phyloP scores from a whole-genome alignment of 306 rosid species.

The Begonia fuchsioides region DNA sequence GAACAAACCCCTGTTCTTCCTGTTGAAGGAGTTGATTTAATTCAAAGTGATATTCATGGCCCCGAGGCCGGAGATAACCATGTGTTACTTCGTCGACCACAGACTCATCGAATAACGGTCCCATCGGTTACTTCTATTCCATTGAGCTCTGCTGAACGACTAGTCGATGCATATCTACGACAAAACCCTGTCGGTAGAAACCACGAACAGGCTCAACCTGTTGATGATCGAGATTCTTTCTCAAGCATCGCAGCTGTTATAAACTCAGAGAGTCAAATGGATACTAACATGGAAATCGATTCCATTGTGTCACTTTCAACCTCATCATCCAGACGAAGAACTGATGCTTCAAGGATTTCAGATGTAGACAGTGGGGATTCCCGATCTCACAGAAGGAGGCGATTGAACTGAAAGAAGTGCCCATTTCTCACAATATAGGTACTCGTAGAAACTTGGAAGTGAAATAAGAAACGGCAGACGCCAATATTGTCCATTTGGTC shows the following conservation, averaged over 20 bases:
- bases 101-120: slow-evolving; percentile 39
- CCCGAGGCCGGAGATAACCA: slow-evolving; percentile 48
- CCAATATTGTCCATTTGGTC: too few species aligned
- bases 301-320: slow-evolving; percentile 56
- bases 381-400: too few species aligned
- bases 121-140: slow-evolving; percentile 42
- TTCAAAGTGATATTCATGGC: slow-evolving; percentile 21
- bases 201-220: slow-evolving; percentile 56
- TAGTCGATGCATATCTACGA: slow-evolving; percentile 36
- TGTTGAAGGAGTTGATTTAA: slow-evolving; percentile 48
- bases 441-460: too few species aligned
- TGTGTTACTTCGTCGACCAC: slow-evolving; percentile 40
- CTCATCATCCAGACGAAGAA: slow-evolving; percentile 84
- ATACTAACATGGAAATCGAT: slow-evolving; percentile 27
- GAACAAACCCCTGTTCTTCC: slow-evolving; percentile 28
- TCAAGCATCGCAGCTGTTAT: slow-evolving; percentile 90
- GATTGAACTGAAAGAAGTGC: too few species aligned
- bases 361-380: too few species aligned
- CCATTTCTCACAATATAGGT: too few species aligned
- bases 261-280: slow-evolving; percentile 79
- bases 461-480: too few species aligned
- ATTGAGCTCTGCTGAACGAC: slow-evolving; percentile 49
- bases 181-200: slow-evolving; percentile 38
- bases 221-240: slow-evolving; percentile 81
- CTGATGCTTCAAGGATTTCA: too few species aligned